Evolutionary conservation across 2,329 filamentous ascomycete species (phyloP).

Genomic region (Colletotrichum magnum): DNA sequence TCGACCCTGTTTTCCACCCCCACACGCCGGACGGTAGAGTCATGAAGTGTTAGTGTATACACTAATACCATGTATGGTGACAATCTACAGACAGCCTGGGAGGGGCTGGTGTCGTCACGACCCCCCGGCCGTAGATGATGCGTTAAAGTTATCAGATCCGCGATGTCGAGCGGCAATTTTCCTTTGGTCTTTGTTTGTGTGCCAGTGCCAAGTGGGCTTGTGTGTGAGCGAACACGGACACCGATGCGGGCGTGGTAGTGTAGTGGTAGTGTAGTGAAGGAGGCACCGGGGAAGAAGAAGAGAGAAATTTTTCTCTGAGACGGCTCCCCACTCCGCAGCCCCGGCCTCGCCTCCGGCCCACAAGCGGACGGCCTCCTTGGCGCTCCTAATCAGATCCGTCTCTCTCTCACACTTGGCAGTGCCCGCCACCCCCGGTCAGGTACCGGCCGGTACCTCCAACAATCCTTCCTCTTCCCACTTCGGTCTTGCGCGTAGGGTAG

Average conservation of each 20-base stretch:
- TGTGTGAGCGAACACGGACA: too few relatives aligned
- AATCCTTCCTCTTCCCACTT: slow-evolving; percentile 2
- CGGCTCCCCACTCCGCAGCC: neutral
- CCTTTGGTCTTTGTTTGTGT: neutral
- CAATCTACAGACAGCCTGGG: neutral
- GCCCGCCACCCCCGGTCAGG: slow-evolving; percentile 20
- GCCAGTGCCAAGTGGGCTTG: neutral
- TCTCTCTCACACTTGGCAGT: slow-evolving; percentile 3
- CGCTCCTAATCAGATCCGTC: slow-evolving; percentile 38
- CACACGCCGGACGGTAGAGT: slow-evolving; percentile 4
- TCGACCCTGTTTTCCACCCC: slow-evolving; percentile 1
- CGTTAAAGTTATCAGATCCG: slow-evolving; percentile 39
- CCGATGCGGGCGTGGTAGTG: too few relatives aligned
- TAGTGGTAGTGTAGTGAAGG: too few relatives aligned
- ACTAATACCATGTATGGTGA: neutral
- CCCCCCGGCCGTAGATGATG: slow-evolving; percentile 8
- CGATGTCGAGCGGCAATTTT: slow-evolving; percentile 12
- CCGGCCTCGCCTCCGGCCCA: slow-evolving; percentile 32
- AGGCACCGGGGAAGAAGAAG: neutral
- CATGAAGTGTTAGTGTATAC: neutral
- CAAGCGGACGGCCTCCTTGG: slow-evolving; percentile 32
- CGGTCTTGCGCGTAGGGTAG: slow-evolving; percentile 9
- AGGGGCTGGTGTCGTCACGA: neutral
- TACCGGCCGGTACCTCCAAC: slow-evolving; percentile 22
- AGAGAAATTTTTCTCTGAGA: slow-evolving; percentile 19